Evolutionary conservation across 2,329 filamentous ascomycete genomes (phyloP).

Genomic region (Colletotrichum phormii): DNA sequence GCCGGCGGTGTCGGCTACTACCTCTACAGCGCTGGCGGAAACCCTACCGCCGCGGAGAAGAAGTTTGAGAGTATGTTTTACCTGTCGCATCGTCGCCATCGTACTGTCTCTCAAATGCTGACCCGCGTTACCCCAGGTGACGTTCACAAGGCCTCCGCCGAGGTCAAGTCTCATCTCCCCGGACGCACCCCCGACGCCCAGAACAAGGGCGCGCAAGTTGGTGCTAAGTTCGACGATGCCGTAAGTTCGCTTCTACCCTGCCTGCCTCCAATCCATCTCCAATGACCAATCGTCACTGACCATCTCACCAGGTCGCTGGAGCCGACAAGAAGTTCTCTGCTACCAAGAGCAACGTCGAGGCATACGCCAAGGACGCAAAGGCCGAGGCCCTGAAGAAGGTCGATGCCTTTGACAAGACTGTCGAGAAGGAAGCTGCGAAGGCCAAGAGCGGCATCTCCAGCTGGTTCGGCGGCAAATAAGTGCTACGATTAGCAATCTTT

Average conservation of each 20-base stretch:
- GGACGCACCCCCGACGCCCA: slow-evolving; percentile 71
- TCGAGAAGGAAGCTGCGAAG: slow-evolving; percentile 82
- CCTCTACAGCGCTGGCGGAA: slow-evolving; percentile 87
- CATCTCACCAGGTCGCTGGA: slow-evolving; percentile 65
- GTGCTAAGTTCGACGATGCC: slow-evolving; percentile 68
- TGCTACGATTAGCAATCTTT: not conserved
- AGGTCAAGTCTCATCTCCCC: slow-evolving; percentile 74
- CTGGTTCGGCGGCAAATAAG: slow-evolving; percentile 81
- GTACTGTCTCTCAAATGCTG: not conserved
- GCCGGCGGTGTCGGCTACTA: slow-evolving; percentile 86
- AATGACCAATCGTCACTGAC: slow-evolving; percentile 42
- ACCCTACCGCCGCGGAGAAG: slow-evolving; percentile 85
- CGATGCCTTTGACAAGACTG: slow-evolving; percentile 84
- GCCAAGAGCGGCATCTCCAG: slow-evolving; percentile 85
- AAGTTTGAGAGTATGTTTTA: slow-evolving; percentile 79
- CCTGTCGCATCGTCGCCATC: not conserved
- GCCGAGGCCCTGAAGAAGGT: slow-evolving; percentile 77
- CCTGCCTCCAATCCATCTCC: slow-evolving; percentile 45
- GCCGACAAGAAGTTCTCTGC: slow-evolving; percentile 72
- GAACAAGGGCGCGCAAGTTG: slow-evolving; percentile 61
- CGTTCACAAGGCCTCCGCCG: slow-evolving; percentile 74
- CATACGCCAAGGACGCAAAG: slow-evolving; percentile 72
- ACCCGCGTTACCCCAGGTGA: slow-evolving; percentile 69
- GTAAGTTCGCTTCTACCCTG: slow-evolving; percentile 78
- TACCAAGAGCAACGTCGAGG: slow-evolving; percentile 70